Evolutionary conservation across 2,329 filamentous ascomycete genomes (phyloP).

Genomic region (Fonsecaea nubica): DNA sequence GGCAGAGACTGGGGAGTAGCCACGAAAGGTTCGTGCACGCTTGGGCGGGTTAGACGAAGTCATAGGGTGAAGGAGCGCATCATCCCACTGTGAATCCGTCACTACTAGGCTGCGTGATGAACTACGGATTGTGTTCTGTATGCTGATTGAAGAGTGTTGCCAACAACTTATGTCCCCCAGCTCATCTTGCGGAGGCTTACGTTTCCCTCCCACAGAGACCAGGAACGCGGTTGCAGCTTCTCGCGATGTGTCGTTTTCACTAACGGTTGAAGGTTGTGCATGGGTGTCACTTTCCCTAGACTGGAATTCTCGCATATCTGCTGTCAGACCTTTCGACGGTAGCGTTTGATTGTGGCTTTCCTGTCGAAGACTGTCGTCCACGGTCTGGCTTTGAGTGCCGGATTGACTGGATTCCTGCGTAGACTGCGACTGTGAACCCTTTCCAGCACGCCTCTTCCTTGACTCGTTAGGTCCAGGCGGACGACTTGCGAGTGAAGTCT

Average conservation of each 20-base stretch:
- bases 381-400: conserved; percentile 12
- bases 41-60: background rate
- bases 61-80: no score
- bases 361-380: background rate
- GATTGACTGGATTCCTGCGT: conserved; percentile 24
- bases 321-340: conserved; percentile 5
- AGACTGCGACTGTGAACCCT: conserved; percentile 32
- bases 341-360: conserved; percentile 12
- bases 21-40: background rate
- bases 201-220: conserved; percentile 1
- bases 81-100: conserved; percentile 19
- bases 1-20: conserved; percentile 15
- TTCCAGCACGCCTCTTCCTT: conserved; percentile 31
- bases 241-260: background rate
- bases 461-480: conserved; percentile 33
- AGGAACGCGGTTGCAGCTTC: conserved; percentile 15
- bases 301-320: conserved; percentile 17
- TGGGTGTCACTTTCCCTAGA: conserved; percentile 9
- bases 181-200: conserved; percentile 17
- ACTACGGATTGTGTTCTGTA: conserved; percentile 8
- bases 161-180: background rate
- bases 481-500: conserved; percentile 31
- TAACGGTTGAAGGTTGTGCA: background rate
- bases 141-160: conserved; percentile 17
- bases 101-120: background rate